phyloP scores from a whole-genome alignment of 1,284 basidiomycete species.

The Waitea zeae region DNA sequence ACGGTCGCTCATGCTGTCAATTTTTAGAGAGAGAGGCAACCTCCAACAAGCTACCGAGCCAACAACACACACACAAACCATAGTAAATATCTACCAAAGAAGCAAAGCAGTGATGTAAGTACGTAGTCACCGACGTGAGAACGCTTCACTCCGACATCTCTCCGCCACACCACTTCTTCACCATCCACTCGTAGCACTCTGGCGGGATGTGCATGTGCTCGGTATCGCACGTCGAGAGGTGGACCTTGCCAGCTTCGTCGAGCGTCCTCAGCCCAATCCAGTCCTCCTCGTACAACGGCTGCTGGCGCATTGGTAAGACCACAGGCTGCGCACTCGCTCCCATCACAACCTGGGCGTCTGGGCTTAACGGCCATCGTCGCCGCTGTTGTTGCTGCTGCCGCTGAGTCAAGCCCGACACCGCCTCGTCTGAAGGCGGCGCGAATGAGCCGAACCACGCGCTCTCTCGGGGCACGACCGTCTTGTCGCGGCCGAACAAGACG shows the following conservation, averaged over 20 bases:
- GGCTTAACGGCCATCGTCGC: too few species aligned
- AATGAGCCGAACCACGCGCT: slow-evolving; percentile 75
- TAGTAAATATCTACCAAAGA: too few species aligned
- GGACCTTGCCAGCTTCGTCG: slow-evolving; percentile 53
- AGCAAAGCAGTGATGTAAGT: too few species aligned
- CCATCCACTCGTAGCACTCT: slow-evolving; percentile 40
- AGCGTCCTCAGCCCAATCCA: slow-evolving; percentile 76
- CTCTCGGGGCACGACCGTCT: slow-evolving; percentile 70
- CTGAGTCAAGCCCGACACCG: background rate
- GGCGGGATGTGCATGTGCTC: slow-evolving; percentile 67
- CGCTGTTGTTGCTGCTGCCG: slow-evolving; percentile 6
- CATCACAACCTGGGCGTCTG: slow-evolving; percentile 4
- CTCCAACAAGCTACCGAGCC: too few species aligned
- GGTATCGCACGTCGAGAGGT: slow-evolving; percentile 55
- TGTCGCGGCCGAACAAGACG: slow-evolving; percentile 51
- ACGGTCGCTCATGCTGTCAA: too few species aligned
- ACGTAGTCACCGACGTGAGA: too few species aligned
- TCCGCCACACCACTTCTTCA: slow-evolving; percentile 25
- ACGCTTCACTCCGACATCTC: too few species aligned
- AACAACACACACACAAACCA: too few species aligned
- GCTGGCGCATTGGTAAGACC: slow-evolving; percentile 58
- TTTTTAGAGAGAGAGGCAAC: too few species aligned
- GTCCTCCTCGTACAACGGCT: slow-evolving; percentile 71
- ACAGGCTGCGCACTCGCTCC: slow-evolving; percentile 6
- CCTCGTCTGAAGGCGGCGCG: slow-evolving; percentile 18